Base-by-base conservation (phyloP, 2,329 filamentous ascomycete genomes). In the Exophiala bonariae region DNA sequence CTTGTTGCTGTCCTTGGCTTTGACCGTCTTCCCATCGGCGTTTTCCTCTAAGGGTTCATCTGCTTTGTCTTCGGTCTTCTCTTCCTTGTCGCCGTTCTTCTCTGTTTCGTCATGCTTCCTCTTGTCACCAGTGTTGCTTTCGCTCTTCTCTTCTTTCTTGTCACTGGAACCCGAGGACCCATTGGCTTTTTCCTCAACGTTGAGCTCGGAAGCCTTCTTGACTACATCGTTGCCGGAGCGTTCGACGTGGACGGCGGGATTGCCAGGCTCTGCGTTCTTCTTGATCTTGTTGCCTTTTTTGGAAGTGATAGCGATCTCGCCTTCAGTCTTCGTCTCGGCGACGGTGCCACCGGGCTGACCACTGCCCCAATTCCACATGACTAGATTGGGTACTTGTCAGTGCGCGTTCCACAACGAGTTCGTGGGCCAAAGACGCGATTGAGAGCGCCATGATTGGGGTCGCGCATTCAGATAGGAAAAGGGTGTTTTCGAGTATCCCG, bases 151-250 rank as follows among this genome's bases (percentile, higher is more conserved):
- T 46, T 71, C 64, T 20, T 66, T 61, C 56, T 61, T 65, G 50
- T 17, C 22, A 13, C 45, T 41, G 11, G 23, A 6, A 13, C 31
- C 37, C 19, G 35, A 41, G n/a, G 33, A 32, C 7, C 58, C 55
- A 9, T 56, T 44, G 26, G 59, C 66, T 50, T 72, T 71, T 57
- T 76, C 61, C 47, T 82, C 78, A 26, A 84, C 70, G 3, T 76
- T 73, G 20, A 85, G 67, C 65, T 85, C 82, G 34, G 73, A 77
- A 10, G 81, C 79, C 52, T 73, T 74, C 69, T 85, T 84, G 42
- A 83, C 80, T 16, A 84, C 81, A 62, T 85, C 81, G 58, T 85
- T 83, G 38, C 82, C 81, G 11, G 73, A 69, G 36, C 80, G 73
- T 57, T 73, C 71, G 57, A 85, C 66, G 54, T 78, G 76, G 4